A percentile compares a stretch with the other conserved stretches of the same genome.
These are phyloP conservation scores for Botrytis aclada DNA, from an alignment of 2,329 filamentous ascomycete genomes.

Conservation along the genomic window DNA sequence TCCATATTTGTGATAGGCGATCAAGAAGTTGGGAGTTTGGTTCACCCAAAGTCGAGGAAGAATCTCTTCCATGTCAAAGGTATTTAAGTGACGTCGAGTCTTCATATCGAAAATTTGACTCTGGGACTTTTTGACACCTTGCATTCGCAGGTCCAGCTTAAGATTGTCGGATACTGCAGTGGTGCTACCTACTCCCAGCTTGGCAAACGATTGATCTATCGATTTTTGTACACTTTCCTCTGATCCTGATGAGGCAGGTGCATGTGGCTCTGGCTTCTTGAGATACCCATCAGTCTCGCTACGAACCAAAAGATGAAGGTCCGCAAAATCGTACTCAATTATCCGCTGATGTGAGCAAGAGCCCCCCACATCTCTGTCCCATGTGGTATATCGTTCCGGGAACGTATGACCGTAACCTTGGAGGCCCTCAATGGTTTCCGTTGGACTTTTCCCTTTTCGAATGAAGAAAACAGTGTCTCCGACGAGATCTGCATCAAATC, in stretches of 20 bases:
- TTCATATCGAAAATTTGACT: slow-evolving; percentile 39
- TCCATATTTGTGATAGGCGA: slow-evolving; percentile 48
- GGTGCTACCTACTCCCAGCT: slow-evolving; percentile 30
- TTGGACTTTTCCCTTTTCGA: slow-evolving; percentile 58
- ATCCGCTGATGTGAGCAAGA: slow-evolving; percentile 63
- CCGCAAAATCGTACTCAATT: slow-evolving; percentile 56
- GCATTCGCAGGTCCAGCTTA: slow-evolving; percentile 36
- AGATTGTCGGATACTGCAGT: slow-evolving; percentile 36
- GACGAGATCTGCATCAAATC: slow-evolving; percentile 56
- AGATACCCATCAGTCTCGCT: slow-evolving; percentile 59
- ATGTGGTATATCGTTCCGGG: slow-evolving; percentile 63
- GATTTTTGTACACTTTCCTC: background rate
- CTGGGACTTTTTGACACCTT: slow-evolving; percentile 40
- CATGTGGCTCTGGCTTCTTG: background rate
- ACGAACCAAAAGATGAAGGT: slow-evolving; percentile 50
- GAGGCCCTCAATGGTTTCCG: slow-evolving; percentile 53
- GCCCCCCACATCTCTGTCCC: slow-evolving; percentile 51
- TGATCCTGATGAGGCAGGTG: no score
- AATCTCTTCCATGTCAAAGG: slow-evolving; percentile 37
- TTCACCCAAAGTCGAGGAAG: slow-evolving; percentile 48
- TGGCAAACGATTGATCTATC: slow-evolving; percentile 27
- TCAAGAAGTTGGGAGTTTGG: slow-evolving; percentile 50
- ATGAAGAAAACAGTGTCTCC: slow-evolving; percentile 60
- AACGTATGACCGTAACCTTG: slow-evolving; percentile 64
- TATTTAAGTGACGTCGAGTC: slow-evolving; percentile 41